phyloP scores from a whole-genome alignment of 1,139 yeast species.

The Candida smagusa region DNA sequence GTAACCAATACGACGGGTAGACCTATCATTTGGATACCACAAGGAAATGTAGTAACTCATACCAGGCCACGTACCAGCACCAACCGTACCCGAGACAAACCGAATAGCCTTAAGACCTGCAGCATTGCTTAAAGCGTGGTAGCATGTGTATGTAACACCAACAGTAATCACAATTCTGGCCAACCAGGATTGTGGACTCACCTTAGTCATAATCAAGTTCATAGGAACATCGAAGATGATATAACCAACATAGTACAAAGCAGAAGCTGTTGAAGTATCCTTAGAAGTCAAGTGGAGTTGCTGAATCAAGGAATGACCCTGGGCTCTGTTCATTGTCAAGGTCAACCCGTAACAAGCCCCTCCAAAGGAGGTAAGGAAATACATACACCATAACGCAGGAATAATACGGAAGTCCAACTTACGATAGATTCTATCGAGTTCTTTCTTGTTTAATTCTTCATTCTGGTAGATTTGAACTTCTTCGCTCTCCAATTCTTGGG shows the following conservation, averaged over 20 bases:
- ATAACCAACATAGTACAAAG: slow-evolving; percentile 78
- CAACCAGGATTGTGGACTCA: slow-evolving; percentile 84
- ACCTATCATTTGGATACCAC: slow-evolving; percentile 82
- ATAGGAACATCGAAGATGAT: slow-evolving; percentile 84
- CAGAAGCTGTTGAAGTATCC: slow-evolving; percentile 72
- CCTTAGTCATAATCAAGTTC: slow-evolving; percentile 80
- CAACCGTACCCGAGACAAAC: slow-evolving; percentile 73
- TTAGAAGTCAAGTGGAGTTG: slow-evolving; percentile 51
- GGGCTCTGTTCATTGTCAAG: slow-evolving; percentile 69
- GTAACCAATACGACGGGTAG: slow-evolving; percentile 79
- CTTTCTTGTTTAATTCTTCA: slow-evolving; percentile 13
- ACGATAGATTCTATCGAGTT: slow-evolving; percentile 59
- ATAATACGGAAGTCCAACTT: slow-evolving; percentile 69
- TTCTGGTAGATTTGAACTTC: slow-evolving; percentile 3
- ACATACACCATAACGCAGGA: slow-evolving; percentile 80
- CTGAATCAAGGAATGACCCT: slow-evolving; percentile 61
- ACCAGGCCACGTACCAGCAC: slow-evolving; percentile 96
- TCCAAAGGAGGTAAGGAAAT: slow-evolving; percentile 78
- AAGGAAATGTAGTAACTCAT: slow-evolving; percentile 78
- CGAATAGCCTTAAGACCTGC: slow-evolving; percentile 69
- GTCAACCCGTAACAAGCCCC: slow-evolving; percentile 75
- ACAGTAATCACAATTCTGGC: slow-evolving; percentile 74
- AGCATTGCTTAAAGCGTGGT: slow-evolving; percentile 51
- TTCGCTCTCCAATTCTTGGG: background rate
- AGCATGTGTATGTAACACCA: slow-evolving; percentile 75